Conservation (phyloP, 495 filamentous ascomycete species). For the Terfezia claveryi region DNA sequence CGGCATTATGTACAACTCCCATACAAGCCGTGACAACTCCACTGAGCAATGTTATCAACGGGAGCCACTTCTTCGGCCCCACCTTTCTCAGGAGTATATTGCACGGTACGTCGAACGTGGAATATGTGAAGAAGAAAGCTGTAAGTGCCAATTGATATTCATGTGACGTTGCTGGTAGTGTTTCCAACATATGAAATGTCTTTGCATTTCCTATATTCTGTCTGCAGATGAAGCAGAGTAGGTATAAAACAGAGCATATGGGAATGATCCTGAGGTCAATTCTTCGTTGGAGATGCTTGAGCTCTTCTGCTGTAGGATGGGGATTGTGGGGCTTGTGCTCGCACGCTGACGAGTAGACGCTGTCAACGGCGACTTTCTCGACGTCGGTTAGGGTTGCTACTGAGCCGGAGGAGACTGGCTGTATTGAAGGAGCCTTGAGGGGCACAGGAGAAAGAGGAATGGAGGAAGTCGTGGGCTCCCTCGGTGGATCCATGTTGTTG, state of each 20-base stretch:
- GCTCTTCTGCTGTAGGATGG: background rate
- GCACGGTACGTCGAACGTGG: slow-evolving; percentile 32
- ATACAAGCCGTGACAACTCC: slow-evolving; percentile 36
- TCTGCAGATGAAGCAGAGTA: slow-evolving; percentile 15
- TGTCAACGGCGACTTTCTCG: background rate
- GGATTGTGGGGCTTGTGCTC: background rate
- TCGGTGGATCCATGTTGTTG: too few species aligned
- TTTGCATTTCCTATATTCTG: slow-evolving; percentile 18
- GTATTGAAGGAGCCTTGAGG: too few species aligned
- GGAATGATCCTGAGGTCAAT: slow-evolving; percentile 15
- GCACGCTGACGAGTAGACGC: background rate
- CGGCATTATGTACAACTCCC: slow-evolving; percentile 41
- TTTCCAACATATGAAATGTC: slow-evolving; percentile 11
- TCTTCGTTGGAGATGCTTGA: slow-evolving; percentile 5
- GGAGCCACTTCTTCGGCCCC: slow-evolving; percentile 45
- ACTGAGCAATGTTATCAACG: slow-evolving; percentile 39
- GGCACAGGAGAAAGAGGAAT: too few species aligned
- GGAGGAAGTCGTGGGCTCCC: too few species aligned
- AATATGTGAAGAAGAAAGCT: slow-evolving; percentile 13
- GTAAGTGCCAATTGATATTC: slow-evolving; percentile 15
- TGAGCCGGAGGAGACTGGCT: background rate
- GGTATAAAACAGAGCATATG: slow-evolving; percentile 13
- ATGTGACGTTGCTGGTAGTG: slow-evolving; percentile 4
- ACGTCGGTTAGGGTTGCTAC: background rate
- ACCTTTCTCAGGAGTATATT: slow-evolving; percentile 47